These are phyloP conservation scores for Hansenula anomala DNA, from an alignment of 1,139 yeast genomes.

Conservation along the genomic window DNA sequence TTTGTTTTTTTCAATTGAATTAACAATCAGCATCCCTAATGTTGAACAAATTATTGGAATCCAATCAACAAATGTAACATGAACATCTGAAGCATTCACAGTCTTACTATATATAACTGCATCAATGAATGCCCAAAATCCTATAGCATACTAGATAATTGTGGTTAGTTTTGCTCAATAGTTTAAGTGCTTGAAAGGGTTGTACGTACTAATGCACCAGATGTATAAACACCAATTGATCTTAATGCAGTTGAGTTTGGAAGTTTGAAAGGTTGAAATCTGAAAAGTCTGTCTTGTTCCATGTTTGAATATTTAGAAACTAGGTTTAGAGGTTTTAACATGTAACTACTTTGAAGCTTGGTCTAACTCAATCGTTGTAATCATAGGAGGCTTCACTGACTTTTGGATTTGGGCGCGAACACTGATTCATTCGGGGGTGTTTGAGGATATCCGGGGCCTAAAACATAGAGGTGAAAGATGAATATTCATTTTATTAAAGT, in stretches of 20 bases:
- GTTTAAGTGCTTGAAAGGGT: constrained; percentile 16
- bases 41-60: constrained; percentile 87
- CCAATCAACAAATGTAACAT: constrained; percentile 92
- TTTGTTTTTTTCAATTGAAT: constrained; percentile 83
- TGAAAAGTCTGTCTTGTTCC: constrained; percentile 36
- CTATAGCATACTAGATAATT: constrained; percentile 54
- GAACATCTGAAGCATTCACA: constrained; percentile 80
- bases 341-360: neutral
- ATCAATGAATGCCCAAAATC: constrained; percentile 87
- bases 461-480: no score
- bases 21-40: constrained; percentile 87
- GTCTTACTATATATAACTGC: constrained; percentile 83
- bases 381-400: neutral
- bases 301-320: constrained; percentile 5
- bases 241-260: constrained; percentile 71
- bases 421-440: no score
- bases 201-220: constrained; percentile 53
- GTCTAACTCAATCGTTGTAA: no score
- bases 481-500: no score
- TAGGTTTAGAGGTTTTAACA: constrained; percentile 1
- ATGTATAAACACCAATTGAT: constrained; percentile 66
- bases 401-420: no score
- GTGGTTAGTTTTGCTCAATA: constrained; percentile 16
- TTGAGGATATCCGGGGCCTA: no score
- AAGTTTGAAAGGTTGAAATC: constrained; percentile 50